These are phyloP conservation scores for Lodderomyces parapsilosis DNA, from an alignment of 1,139 yeast species.

Conservation along the genomic window DNA sequence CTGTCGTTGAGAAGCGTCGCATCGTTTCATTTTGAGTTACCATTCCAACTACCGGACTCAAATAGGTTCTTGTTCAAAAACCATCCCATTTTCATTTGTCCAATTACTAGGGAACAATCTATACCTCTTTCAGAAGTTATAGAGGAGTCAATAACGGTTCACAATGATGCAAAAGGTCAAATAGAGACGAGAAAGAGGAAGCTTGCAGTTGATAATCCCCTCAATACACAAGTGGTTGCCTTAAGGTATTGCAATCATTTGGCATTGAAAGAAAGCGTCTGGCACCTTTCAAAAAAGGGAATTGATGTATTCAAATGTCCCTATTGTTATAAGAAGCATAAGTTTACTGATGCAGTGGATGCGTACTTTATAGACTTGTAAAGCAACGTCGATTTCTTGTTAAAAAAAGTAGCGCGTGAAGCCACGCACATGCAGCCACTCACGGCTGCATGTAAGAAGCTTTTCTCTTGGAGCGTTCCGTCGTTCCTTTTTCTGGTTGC, in stretches of 20 bases:
- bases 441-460: no score
- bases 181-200: slow-evolving; percentile 20
- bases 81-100: slow-evolving; percentile 90
- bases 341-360: slow-evolving; percentile 40
- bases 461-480: no score
- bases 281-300: slow-evolving; percentile 46
- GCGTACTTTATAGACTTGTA: slow-evolving; percentile 42
- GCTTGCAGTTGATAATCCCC: slow-evolving; percentile 11
- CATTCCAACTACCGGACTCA: slow-evolving; percentile 45
- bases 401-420: no score
- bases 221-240: slow-evolving; percentile 43
- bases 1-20: slow-evolving; percentile 19
- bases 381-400: no score
- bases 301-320: slow-evolving; percentile 47
- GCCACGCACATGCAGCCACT: no score
- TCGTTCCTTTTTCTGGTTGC: no score
- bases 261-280: slow-evolving; percentile 44
- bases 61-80: slow-evolving; percentile 47
- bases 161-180: neutral
- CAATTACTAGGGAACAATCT: slow-evolving; percentile 80
- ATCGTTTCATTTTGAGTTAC: slow-evolving; percentile 35
- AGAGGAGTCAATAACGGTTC: slow-evolving; percentile 11
- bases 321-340: slow-evolving; percentile 49
- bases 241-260: slow-evolving; percentile 45
- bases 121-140: slow-evolving; percentile 32